These are phyloP conservation scores for Crepidotus sp. DNA, from an alignment of 1,284 basidiomycete genomes.

Conservation along the genomic window DNA sequence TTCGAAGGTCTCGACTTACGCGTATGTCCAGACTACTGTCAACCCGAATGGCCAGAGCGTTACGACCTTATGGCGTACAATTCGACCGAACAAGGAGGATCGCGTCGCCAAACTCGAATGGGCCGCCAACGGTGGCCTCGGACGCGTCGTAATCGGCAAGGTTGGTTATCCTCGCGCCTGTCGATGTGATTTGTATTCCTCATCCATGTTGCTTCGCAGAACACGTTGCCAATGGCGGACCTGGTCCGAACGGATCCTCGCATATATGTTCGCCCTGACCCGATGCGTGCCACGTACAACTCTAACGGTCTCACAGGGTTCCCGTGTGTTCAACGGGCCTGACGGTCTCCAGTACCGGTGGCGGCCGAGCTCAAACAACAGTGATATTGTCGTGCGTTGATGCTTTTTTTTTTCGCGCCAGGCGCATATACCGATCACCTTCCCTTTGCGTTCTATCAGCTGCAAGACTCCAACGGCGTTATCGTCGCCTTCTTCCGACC, in stretches of 20 bases:
- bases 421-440: slow-evolving; percentile 15
- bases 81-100: slow-evolving; percentile 74
- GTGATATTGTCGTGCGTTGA: slow-evolving; percentile 54
- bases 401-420: slow-evolving; percentile 14
- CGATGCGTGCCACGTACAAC: slow-evolving; percentile 13
- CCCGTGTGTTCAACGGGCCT: slow-evolving; percentile 65
- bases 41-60: slow-evolving; percentile 54
- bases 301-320: slow-evolving; percentile 35
- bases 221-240: slow-evolving; percentile 70
- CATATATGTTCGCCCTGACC: slow-evolving; percentile 35
- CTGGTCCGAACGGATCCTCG: slow-evolving; percentile 58
- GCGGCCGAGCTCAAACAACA: slow-evolving; percentile 49
- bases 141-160: slow-evolving; percentile 75
- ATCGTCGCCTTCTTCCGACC: slow-evolving; percentile 72
- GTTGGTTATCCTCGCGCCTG: slow-evolving; percentile 29
- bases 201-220: slow-evolving; percentile 32
- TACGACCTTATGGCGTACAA: slow-evolving; percentile 67
- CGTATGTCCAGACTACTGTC: slow-evolving; percentile 45
- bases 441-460: slow-evolving; percentile 32
- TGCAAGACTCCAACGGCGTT: slow-evolving; percentile 59
- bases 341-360: slow-evolving; percentile 73
- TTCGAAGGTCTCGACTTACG: slow-evolving; percentile 1
- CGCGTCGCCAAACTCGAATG: slow-evolving; percentile 79
- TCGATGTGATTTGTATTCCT: slow-evolving; percentile 14
- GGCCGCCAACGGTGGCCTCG: slow-evolving; percentile 68